Evolutionary conservation across 169 alveolate species (phyloP).

Genomic region (Eimeria maxima): DNA sequence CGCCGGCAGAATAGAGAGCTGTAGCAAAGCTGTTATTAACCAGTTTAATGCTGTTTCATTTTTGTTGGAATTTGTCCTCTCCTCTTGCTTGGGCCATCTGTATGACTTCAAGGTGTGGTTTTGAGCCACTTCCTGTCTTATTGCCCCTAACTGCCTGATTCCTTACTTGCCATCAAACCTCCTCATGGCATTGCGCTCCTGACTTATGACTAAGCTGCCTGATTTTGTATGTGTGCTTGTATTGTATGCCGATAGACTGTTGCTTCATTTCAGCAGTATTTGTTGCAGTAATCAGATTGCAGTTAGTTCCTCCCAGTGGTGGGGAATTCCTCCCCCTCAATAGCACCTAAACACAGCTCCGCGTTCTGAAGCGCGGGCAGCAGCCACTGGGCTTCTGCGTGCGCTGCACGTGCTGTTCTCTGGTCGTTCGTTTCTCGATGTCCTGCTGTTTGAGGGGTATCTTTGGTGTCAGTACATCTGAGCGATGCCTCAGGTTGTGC

Average conservation of each 20-base stretch:
- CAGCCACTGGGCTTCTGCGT: conserved; percentile 10
- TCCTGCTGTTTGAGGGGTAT: background rate
- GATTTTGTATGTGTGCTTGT: background rate
- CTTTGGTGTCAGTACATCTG: background rate
- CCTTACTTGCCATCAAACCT: background rate
- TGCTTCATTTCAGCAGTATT: background rate
- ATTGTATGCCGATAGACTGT: background rate
- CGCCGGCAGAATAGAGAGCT: too few relatives aligned
- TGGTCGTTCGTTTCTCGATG: background rate
- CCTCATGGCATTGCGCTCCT: background rate
- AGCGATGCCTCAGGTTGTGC: background rate
- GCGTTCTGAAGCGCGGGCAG: conserved; percentile 39
- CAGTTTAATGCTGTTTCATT: background rate
- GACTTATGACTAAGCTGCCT: background rate
- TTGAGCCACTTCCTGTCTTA: background rate
- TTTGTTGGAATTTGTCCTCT: background rate
- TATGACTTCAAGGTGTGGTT: background rate
- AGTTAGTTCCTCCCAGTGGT: background rate
- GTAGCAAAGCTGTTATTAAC: too few relatives aligned
- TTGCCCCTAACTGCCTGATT: background rate
- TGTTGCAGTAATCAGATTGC: background rate
- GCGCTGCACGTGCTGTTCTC: background rate
- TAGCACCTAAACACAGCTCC: background rate
- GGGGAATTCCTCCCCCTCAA: conserved; percentile 20
- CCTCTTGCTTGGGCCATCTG: too few relatives aligned